Evolutionary conservation across 257 asterid species (phyloP).

Genomic region (Ligustrum vulgare): DNA sequence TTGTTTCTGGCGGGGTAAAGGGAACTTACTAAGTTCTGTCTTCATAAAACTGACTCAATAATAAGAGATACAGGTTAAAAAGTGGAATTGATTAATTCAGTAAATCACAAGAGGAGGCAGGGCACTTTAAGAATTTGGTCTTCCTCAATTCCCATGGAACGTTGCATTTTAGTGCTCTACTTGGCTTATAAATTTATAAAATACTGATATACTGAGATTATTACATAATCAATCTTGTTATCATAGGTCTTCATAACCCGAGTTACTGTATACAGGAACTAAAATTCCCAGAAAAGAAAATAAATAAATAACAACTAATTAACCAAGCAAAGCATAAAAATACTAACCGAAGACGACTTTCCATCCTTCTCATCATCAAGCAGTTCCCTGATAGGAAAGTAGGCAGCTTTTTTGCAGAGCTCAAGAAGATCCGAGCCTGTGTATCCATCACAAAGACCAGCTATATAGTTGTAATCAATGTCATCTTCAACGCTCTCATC

Average conservation of each 20-base stretch:
- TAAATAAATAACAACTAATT: too few species aligned
- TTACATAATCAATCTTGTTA: neutral
- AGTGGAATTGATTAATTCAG: neutral
- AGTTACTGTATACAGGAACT: neutral
- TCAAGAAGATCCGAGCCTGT: constrained; percentile 96
- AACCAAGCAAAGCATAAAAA: neutral
- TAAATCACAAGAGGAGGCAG: neutral
- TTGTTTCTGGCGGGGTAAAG: neutral
- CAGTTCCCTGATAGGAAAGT: constrained; percentile 77
- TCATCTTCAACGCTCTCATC: constrained; percentile 65
- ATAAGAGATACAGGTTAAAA: neutral
- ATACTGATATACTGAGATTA: neutral
- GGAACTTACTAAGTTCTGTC: neutral
- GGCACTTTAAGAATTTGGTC: neutral
- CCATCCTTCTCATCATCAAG: constrained; percentile 80
- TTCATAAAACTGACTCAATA: neutral
- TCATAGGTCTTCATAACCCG: neutral
- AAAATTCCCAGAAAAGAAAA: neutral
- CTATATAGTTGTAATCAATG: constrained; percentile 64
- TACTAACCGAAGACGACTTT: constrained; percentile 50
- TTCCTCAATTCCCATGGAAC: neutral
- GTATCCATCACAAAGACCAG: constrained; percentile 74
- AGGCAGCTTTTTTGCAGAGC: constrained; percentile 90
- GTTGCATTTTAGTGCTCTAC: neutral
- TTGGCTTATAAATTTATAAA: neutral